A percentile compares a stretch with the other conserved stretches of the same genome.
These are phyloP conservation scores for Penicillium sp. DNA, from an alignment of 2,329 filamentous ascomycete genomes.

Conservation along the genomic window DNA sequence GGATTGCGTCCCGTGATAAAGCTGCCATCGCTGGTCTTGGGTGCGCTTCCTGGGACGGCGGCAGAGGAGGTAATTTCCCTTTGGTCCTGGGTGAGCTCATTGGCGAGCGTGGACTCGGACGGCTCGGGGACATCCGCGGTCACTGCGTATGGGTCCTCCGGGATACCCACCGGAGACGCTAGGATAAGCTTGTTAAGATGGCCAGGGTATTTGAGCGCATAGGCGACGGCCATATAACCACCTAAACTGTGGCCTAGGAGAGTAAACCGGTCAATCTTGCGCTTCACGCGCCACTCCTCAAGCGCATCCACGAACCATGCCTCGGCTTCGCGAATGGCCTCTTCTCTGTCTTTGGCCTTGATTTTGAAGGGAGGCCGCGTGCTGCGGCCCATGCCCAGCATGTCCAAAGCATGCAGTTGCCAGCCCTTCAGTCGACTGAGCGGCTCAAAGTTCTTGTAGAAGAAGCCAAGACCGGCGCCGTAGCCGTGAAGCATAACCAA, in stretches of 20 bases:
- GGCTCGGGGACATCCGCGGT: conserved; percentile 75
- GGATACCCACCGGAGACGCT: conserved; percentile 88
- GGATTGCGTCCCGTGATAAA: conserved; percentile 47
- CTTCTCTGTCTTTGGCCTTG: conserved; percentile 70
- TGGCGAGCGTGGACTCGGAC: conserved; percentile 63
- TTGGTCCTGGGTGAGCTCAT: conserved; percentile 76
- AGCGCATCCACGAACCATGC: conserved; percentile 93
- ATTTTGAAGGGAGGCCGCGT: conserved; percentile 79
- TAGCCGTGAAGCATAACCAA: conserved; percentile 97
- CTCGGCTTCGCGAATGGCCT: conserved; percentile 82
- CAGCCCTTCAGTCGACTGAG: conserved; percentile 73
- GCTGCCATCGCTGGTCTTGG: conserved; percentile 49
- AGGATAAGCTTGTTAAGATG: conserved; percentile 93
- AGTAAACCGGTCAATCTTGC: conserved; percentile 88
- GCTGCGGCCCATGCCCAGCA: conserved; percentile 91
- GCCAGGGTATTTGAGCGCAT: conserved; percentile 93
- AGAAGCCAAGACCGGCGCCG: conserved; percentile 91
- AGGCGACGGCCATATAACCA: conserved; percentile 90
- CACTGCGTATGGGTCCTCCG: conserved; percentile 87
- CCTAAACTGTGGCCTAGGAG: conserved; percentile 88
- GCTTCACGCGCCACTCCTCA: conserved; percentile 88
- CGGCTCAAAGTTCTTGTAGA: conserved; percentile 95
- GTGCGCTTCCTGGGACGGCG: conserved; percentile 21
- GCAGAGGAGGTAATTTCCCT: conserved; percentile 35
- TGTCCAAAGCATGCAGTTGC: conserved; percentile 88